Percentiles rank a stretch among this genome's conserved stretches.
Conservation (phyloP, 768 basidiomycete species). For the Scleroderma citrinum region DNA sequence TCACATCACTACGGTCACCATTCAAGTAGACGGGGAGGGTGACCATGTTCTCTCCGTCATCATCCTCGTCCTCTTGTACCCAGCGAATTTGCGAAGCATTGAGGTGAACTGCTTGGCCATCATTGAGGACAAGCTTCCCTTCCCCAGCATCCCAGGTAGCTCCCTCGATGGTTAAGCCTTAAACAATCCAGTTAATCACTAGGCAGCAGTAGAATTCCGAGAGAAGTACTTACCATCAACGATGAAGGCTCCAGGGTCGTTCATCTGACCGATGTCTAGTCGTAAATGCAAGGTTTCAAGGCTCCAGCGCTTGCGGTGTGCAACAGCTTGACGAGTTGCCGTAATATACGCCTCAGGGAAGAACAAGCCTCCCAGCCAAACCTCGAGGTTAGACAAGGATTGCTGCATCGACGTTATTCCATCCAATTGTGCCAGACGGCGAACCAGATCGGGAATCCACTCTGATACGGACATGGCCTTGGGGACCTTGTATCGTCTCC, state of each 20-base stretch:
- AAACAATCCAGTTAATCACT: not conserved
- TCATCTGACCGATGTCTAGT: constrained; percentile 77
- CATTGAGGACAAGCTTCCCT: constrained; percentile 71
- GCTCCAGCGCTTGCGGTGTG: constrained; percentile 88
- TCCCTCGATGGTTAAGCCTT: constrained; percentile 85
- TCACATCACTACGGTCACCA: constrained; percentile 77
- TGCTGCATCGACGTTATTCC: constrained; percentile 48
- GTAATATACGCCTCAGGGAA: constrained; percentile 97
- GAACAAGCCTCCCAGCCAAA: constrained; percentile 93
- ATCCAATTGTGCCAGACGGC: constrained; percentile 80
- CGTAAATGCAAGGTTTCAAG: constrained; percentile 80
- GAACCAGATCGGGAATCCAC: constrained; percentile 80
- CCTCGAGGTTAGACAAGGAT: constrained; percentile 62
- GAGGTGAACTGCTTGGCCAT: constrained; percentile 75
- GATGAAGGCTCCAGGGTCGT: constrained; percentile 73
- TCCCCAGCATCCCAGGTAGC: constrained; percentile 58
- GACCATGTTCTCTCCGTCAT: constrained; percentile 38
- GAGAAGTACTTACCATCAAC: constrained; percentile 64
- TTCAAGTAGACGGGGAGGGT: constrained; percentile 93
- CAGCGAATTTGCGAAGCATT: constrained; percentile 83
- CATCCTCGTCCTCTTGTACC: constrained; percentile 55
- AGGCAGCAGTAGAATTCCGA: too few species aligned
- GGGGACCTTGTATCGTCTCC: constrained; percentile 85
- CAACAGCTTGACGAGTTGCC: constrained; percentile 92
- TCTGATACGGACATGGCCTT: constrained; percentile 75